Base-by-base conservation (phyloP, 345 rosid species). In the Gossypium bickii region DNA sequence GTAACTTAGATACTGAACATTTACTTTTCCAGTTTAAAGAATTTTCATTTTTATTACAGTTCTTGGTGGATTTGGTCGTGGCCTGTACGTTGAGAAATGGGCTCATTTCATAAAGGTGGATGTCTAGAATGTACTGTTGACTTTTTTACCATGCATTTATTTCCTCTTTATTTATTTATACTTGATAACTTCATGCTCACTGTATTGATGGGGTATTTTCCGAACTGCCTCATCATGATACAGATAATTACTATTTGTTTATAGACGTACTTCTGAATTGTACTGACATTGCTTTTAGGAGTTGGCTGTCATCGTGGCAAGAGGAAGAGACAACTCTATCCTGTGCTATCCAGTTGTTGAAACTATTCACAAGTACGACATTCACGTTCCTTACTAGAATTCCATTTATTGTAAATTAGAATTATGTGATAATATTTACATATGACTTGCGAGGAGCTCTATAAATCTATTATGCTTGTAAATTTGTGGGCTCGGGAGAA, bases 31-130 rank as follows among this genome's bases (percentile, higher is more conserved):
- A 24, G 63, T 56, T 75, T 55, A 38, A 71, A 48, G 22, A 29
- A 16, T 0, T 63, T 76, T 74, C 38, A 47, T 52, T 9, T 29
- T 68, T 47, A 60, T 41, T 71, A 56, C 89, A 95, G 98, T 82
- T 80, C 98, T 93, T 82, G 98, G 99, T 82, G 99, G 97, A 75
- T 83, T 82, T 61, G 77, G 62, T 75, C 90, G 86, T 71, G 98
- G 91, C 73, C 77, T 95, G 73, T 95, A 95, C 78, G 87, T 93
- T n/a, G 98, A 95, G 88, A 93, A 93, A 84, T 91, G 98, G 97
- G 93, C 92, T 70, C 88, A 97, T 8, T 95, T 95, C 71, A 78
- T 91, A 25, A 95, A 95, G 93, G 92, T 90, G 67, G 56, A 60
- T 52, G 61, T 67, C 73, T 68, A 22, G 67, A 25, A 59, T 60